Conservation (phyloP, 768 basidiomycete species). For the Austroboletus festivus region DNA sequence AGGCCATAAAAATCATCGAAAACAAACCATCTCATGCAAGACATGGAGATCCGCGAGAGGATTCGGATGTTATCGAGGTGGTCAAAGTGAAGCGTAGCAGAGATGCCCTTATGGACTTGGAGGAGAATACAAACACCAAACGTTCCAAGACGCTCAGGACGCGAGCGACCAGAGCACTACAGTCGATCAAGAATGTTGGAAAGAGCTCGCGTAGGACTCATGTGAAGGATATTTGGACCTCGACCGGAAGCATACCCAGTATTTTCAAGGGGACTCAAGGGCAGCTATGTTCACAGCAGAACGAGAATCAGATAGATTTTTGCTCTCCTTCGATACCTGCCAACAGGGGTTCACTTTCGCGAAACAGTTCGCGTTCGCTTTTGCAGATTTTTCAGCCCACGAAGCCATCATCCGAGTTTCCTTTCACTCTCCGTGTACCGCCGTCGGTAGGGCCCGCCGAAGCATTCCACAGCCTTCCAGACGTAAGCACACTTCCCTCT, state of each 20-base stretch:
- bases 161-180: conserved; percentile 46
- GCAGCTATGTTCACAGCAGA: conserved; percentile 16
- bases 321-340: conserved; percentile 12
- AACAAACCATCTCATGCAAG: conserved; percentile 13
- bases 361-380: conserved; percentile 31
- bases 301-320: conserved; percentile 9
- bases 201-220: conserved; percentile 36
- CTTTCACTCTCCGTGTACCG: conserved; percentile 21
- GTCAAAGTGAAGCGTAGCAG: conserved; percentile 50
- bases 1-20: conserved; percentile 24
- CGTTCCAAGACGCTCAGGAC: conserved; percentile 42
- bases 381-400: conserved; percentile 24
- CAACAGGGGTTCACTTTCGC: conserved; percentile 28
- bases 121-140: conserved; percentile 27
- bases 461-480: conserved; percentile 1
- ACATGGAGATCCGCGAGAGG: conserved; percentile 41
- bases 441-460: conserved; percentile 24
- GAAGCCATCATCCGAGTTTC: conserved; percentile 24
- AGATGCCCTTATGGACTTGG: conserved; percentile 19
- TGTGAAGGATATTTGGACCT: conserved; percentile 38
- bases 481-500: conserved; percentile 9
- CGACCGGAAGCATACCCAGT: conserved; percentile 26
- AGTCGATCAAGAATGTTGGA: conserved; percentile 44
- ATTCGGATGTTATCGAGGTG: conserved; percentile 54
- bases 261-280: conserved; percentile 27